These are phyloP conservation scores for Metarhizium sp. DNA, from an alignment of 2,329 filamentous ascomycete genomes.

Conservation along the genomic window DNA sequence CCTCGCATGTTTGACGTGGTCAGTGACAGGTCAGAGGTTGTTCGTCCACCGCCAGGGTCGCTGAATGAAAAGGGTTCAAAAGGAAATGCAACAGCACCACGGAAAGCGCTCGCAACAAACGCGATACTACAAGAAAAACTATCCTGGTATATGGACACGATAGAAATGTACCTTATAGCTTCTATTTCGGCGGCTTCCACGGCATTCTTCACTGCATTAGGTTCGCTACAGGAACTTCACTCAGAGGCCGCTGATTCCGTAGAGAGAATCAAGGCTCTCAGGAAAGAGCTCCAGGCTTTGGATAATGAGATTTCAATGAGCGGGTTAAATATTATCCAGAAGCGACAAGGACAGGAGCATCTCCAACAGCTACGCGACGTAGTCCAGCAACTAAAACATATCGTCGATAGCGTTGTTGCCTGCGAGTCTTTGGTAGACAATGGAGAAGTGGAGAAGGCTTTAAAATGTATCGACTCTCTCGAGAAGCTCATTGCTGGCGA, in stretches of 20 bases:
- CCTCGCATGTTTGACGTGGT: conserved; percentile 94
- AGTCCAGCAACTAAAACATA: conserved; percentile 69
- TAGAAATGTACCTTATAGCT: conserved; percentile 92
- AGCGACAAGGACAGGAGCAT: conserved; percentile 75
- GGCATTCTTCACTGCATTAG: conserved; percentile 90
- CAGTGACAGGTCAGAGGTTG: conserved; percentile 88
- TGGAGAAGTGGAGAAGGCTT: conserved; percentile 70
- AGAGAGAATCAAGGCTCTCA: conserved; percentile 68
- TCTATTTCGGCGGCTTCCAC: conserved; percentile 93
- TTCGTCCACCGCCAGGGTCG: conserved; percentile 52
- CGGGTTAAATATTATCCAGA: conserved; percentile 76
- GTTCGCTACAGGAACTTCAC: conserved; percentile 83
- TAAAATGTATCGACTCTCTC: conserved; percentile 66
- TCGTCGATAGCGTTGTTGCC: conserved; percentile 63
- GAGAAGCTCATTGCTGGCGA: conserved; percentile 79
- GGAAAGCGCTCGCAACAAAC: conserved; percentile 89
- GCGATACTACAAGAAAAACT: conserved; percentile 96
- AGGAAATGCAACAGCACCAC: conserved; percentile 37
- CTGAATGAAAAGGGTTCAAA: conserved; percentile 49
- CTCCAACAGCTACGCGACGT: conserved; percentile 72
- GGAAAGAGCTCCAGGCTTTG: conserved; percentile 69
- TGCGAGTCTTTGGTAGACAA: conserved; percentile 77
- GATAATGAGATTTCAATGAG: conserved; percentile 81
- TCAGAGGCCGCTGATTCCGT: conserved; percentile 89
- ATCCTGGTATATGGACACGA: conserved; percentile 99